Conservation (phyloP, 257 asterid species). For the Gynochthodes officinalis region DNA sequence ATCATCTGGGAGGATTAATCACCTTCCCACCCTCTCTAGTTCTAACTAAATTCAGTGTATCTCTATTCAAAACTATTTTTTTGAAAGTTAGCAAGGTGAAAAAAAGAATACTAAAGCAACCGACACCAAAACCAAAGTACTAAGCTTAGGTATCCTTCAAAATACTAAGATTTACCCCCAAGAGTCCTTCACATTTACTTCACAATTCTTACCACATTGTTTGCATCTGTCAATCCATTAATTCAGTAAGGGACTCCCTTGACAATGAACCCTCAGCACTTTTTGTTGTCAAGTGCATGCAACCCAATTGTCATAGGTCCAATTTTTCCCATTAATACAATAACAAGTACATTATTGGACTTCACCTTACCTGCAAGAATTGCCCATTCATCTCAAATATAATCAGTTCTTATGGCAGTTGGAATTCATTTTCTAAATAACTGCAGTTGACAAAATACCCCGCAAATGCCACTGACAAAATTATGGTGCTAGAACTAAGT, state of each 20-base stretch:
- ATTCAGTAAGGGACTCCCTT: not conserved
- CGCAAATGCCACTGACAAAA: too few species aligned
- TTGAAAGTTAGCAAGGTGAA: not conserved
- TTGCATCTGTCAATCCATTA: not conserved
- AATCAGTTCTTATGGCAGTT: too few species aligned
- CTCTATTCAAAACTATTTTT: too few species aligned
- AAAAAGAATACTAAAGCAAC: not conserved
- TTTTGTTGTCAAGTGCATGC: not conserved
- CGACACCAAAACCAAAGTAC: not conserved
- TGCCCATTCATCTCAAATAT: too few species aligned
- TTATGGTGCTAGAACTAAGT: too few species aligned
- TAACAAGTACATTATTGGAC: too few species aligned
- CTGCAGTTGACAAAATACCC: too few species aligned
- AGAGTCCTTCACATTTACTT: not conserved
- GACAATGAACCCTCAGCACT: not conserved
- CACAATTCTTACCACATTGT: not conserved
- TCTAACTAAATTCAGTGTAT: not conserved
- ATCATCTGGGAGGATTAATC: not conserved
- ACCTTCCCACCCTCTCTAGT: not conserved
- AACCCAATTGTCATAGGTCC: not conserved
- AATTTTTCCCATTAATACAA: too few species aligned
- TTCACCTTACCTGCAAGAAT: too few species aligned
- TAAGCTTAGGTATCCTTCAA: not conserved
- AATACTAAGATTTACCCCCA: not conserved
- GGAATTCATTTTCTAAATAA: too few species aligned